Evolutionary conservation across 2,329 filamentous ascomycete genomes (phyloP), one percentile per base, ranked within the genome.

Genomic region (Rugonectria rugulosa): DNA sequence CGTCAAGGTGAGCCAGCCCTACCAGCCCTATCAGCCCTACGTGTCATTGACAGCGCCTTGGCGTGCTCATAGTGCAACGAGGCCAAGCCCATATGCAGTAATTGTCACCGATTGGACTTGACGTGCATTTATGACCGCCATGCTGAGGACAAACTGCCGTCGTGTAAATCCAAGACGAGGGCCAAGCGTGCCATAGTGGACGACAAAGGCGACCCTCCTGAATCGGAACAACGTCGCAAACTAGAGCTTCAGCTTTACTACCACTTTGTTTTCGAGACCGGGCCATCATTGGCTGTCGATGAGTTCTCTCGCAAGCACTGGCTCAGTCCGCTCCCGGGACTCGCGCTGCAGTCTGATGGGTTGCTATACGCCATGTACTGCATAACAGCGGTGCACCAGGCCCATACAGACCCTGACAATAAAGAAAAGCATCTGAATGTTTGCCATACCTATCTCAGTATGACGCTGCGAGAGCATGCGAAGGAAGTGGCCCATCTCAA

Each of bases 51-150:
- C 10, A 31, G 15, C 21, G 17, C 14, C 26, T 12, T 6, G 15
- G 14, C 17, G 12, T 21, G 14, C 38, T 17, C 21, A 6, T 17
- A 56, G 53, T 56, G 53, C 17, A 50, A 56, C 14, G 53, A 50
- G 23, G 40, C 34, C 10, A 56, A 56, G 40, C 53, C 53, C 14
- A 56, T 50, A 21, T 56, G 53, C 26, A 23, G 29, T 17, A 44
- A 49, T 19, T 56, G 53, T 34, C 19, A 40, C 3, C 21, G 53
- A 20, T 29, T 56, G 17, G 40, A 50, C 4, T 15, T 56, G 32
- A 50, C 46, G 2, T 56, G 53, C 27, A 29, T 46, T 19, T 56
- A 56, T 27, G 53, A 50, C 17, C 53, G 53, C 20, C 32, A 50
- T 15, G 38, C 21, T 4, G 6, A 38, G 14, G 26, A 44, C 3